Evolutionary conservation across 1,284 basidiomycete genomes (phyloP).

Genomic region (Apiotrichum veenhuisii): DNA sequence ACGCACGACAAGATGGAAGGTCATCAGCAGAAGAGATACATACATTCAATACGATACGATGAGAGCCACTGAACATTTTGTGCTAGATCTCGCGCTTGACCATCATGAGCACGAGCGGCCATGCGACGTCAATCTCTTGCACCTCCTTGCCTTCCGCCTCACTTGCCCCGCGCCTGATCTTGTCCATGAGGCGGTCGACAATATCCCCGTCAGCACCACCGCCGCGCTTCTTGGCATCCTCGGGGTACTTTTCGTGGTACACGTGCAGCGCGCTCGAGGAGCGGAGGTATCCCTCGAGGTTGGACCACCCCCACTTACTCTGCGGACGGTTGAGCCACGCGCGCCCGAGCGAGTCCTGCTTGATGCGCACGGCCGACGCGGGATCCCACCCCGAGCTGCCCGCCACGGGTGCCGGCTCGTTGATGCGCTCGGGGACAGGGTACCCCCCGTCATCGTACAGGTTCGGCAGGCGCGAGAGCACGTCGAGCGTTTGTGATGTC

Average conservation of each 20-base stretch:
- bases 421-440: constrained; percentile 10
- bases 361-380: constrained; percentile 25
- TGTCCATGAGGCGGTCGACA: constrained; percentile 60
- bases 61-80: too few relatives aligned
- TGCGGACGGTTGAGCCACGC: constrained; percentile 57
- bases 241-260: constrained; percentile 63
- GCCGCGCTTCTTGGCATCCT: constrained; percentile 51
- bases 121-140: constrained; percentile 59
- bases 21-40: too few relatives aligned
- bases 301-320: neutral
- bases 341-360: constrained; percentile 39
- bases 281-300: constrained; percentile 62
- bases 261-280: constrained; percentile 70
- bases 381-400: constrained; percentile 31
- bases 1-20: too few relatives aligned
- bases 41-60: too few relatives aligned
- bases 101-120: constrained; percentile 66
- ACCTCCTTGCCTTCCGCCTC: constrained; percentile 33
- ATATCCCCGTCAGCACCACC: constrained; percentile 57
- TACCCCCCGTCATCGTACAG: constrained; percentile 53
- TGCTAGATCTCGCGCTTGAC: constrained; percentile 39
- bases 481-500: neutral
- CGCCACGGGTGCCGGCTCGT: constrained; percentile 21
- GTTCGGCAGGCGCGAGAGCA: constrained; percentile 44
- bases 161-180: constrained; percentile 53